Percentiles rank a stretch among this genome's conserved stretches.
phyloP scores from a whole-genome alignment of 257 asterid genomes.

The Jaltomata sinuosa region DNA sequence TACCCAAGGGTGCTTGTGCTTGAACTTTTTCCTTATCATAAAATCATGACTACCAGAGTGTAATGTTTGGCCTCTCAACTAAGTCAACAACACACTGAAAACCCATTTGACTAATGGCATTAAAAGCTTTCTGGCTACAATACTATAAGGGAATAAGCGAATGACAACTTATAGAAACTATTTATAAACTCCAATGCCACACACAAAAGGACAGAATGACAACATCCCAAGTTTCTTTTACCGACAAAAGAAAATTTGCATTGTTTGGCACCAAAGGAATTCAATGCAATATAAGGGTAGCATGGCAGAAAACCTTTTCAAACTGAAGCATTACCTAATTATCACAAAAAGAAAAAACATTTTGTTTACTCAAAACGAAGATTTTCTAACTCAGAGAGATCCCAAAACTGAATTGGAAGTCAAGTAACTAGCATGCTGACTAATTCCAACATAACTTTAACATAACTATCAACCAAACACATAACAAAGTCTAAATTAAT shows the following conservation, averaged over 20 bases:
- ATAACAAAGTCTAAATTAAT: neutral
- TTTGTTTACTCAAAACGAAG: neutral
- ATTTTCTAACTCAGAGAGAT: neutral
- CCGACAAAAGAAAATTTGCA: neutral
- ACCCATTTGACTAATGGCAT: neutral
- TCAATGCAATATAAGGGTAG: neutral
- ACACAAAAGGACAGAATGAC: neutral
- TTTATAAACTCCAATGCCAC: neutral
- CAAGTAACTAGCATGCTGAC: neutral
- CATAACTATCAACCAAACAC: neutral
- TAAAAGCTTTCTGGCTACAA: neutral
- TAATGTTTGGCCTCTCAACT: neutral
- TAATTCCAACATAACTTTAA: neutral
- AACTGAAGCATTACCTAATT: neutral
- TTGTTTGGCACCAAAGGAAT: neutral
- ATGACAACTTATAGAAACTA: neutral
- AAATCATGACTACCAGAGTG: neutral
- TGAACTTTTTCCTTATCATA: neutral
- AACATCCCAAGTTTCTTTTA: neutral
- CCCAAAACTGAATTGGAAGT: neutral
- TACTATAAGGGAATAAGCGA: neutral
- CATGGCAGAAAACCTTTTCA: neutral
- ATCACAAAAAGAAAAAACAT: neutral
- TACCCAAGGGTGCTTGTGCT: neutral
- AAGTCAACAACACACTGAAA: neutral